Evolutionary conservation across 2,329 filamentous ascomycete species (phyloP), one percentile per base, ranked within the genome.

Genomic region (Ilyonectria mors-panacis): DNA sequence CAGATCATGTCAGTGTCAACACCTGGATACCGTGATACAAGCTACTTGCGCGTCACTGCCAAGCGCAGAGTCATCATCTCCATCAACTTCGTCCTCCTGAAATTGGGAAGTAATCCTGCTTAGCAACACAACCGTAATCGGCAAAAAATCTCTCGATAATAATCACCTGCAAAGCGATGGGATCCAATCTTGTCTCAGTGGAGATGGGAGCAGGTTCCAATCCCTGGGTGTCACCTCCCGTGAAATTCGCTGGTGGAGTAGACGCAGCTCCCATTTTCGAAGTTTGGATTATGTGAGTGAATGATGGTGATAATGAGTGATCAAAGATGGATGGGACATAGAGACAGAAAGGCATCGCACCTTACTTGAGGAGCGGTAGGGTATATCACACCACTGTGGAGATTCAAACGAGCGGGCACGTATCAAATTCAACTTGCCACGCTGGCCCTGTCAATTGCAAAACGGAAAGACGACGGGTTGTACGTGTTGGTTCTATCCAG

Each of bases 1-100:
- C 4, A 8, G 7, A n/a, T n/a, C 4, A 42, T 42, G 15, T 42
- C 15, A 42, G 39, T 19, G 19, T 42, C 17, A 44, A 10, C n/a
- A 12, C 8, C 9, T 17, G 3, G 1, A n/a, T 3, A 23, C 4
- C 6, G 6, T 17, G 6, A 6, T 10, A 28, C 21, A n/a, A 12
- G 35, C 8, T 51, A 35, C 53, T 63, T 63, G 45, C 60, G n/a
- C 53, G 33, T 63, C 53, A 51, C 44, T 50, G 1, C 35, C 44
- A 35, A 63, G 4, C 7, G 60, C 35, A 2, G 53, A 63, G 60
- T 58, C 60, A 28, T 26, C 35, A 3, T 57, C 53, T 19, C 35
- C 17, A 6, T 50, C 60, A 39, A 39, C 53, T 12, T 58, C 53
- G 42, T 35, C 44, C 30, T 58, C 44, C 39, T 42, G 8, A 42